A percentile compares a stretch with the other conserved stretches of the same genome.
These are phyloP conservation scores for Scutellaria baicalensis DNA, from an alignment of 257 asterid genomes.

Conservation along the genomic window DNA sequence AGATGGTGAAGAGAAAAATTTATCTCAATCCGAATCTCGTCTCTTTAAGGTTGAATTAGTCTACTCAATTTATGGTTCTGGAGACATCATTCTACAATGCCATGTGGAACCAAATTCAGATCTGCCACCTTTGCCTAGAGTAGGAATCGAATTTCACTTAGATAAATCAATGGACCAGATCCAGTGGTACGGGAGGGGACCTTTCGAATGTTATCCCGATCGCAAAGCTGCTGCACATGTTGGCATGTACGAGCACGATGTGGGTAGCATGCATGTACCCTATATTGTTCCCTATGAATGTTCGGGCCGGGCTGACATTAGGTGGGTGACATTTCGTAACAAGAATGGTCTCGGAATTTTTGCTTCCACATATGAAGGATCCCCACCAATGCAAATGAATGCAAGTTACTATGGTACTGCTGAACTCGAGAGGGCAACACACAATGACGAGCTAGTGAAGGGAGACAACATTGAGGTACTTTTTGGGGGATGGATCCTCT, in stretches of 20 bases:
- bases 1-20: constrained; percentile 23
- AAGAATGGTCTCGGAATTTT: constrained; percentile 65
- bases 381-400: constrained; percentile 87
- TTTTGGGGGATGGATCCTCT: background rate
- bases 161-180: constrained; percentile 66
- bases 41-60: constrained; percentile 44
- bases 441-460: constrained; percentile 55
- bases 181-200: constrained; percentile 89
- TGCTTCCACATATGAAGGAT: constrained; percentile 65
- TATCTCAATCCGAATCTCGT: constrained; percentile 25
- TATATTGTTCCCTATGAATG: constrained; percentile 79
- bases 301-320: constrained; percentile 83
- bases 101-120: constrained; percentile 54
- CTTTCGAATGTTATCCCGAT: constrained; percentile 97
- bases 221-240: constrained; percentile 90
- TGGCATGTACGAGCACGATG: constrained; percentile 58
- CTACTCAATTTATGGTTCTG: constrained; percentile 68
- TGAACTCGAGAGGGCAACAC: constrained; percentile 91
- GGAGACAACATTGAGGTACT: constrained; percentile 81
- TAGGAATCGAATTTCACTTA: constrained; percentile 77
- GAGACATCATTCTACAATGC: constrained; percentile 78
- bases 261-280: constrained; percentile 81
- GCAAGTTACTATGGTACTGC: constrained; percentile 85
- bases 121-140: constrained; percentile 94
- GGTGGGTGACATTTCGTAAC: constrained; percentile 81